Percentiles rank a stretch among this genome's conserved stretches.
phyloP scores from a whole-genome alignment of 1,284 basidiomycete species.

The Moesziomyces sp. region DNA sequence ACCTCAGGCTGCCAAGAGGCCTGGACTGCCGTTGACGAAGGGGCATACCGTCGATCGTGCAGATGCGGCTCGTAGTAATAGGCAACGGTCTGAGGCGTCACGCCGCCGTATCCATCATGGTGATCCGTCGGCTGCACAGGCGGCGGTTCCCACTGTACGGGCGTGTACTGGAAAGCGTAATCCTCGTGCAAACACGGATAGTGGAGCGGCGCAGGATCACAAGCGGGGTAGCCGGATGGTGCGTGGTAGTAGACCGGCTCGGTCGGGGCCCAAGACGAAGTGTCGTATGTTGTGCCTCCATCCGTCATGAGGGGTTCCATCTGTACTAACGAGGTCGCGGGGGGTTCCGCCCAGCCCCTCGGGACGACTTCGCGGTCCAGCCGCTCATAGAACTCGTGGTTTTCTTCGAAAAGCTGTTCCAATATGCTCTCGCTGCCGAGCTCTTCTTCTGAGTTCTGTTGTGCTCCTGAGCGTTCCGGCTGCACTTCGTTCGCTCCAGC shows the following conservation, averaged over 20 bases:
- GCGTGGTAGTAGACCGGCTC: neutral
- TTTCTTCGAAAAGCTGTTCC: conserved; percentile 8
- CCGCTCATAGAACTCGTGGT: conserved; percentile 17
- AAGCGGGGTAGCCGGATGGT: neutral
- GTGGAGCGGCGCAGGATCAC: neutral
- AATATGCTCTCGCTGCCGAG: conserved; percentile 4
- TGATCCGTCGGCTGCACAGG: too few species aligned
- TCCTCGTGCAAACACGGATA: conserved; percentile 1
- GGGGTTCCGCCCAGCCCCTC: neutral
- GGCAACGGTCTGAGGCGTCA: too few species aligned
- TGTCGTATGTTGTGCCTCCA: conserved; percentile 23
- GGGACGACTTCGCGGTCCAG: conserved; percentile 18
- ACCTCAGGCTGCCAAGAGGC: too few species aligned
- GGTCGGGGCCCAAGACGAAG: conserved; percentile 14
- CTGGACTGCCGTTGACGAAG: too few species aligned
- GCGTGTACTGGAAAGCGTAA: conserved; percentile 2
- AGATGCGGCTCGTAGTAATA: too few species aligned
- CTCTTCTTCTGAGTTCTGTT: conserved; percentile 1
- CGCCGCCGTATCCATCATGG: too few species aligned
- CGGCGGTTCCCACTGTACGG: neutral
- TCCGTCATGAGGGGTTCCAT: conserved; percentile 32
- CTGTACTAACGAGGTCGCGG: conserved; percentile 2
- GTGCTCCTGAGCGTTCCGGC: neutral
- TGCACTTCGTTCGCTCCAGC: neutral
- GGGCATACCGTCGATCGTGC: too few species aligned